Conservation (phyloP, 148 eudicot genomes). For the Persicaria tinctoria region DNA sequence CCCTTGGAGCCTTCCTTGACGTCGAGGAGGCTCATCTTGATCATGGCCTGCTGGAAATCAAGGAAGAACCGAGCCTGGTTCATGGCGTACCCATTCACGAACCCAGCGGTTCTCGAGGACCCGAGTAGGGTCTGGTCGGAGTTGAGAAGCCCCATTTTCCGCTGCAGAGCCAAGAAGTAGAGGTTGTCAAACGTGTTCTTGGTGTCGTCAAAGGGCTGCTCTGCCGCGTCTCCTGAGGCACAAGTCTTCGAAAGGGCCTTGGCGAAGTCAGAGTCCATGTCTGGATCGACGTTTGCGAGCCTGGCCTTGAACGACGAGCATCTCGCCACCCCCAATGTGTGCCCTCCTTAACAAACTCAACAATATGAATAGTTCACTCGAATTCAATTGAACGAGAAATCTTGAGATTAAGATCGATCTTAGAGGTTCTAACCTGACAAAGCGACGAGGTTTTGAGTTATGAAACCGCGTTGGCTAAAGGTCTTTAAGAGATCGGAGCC, state of each 20-base stretch:
- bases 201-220: constrained; percentile 61
- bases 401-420: no score
- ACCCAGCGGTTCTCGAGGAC: constrained; percentile 33
- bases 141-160: constrained; percentile 46
- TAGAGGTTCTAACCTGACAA: constrained; percentile 43
- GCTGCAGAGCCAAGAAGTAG: constrained; percentile 42
- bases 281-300: constrained; percentile 48
- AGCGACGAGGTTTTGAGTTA: constrained; percentile 71
- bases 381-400: no score
- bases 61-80: constrained; percentile 77
- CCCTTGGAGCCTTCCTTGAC: constrained; percentile 63
- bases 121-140: constrained; percentile 75
- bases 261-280: constrained; percentile 42
- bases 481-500: constrained; percentile 48
- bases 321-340: constrained; percentile 83
- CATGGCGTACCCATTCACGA: constrained; percentile 56
- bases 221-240: constrained; percentile 55
- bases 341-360: constrained; percentile 40
- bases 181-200: constrained; percentile 56
- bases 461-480: constrained; percentile 66
- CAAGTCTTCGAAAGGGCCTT: constrained; percentile 48
- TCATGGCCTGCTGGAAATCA: constrained; percentile 71
- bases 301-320: constrained; percentile 76
- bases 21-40: constrained; percentile 70
- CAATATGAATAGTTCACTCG: not conserved